Percentiles rank a stretch among this genome's conserved stretches.
phyloP scores from a whole-genome alignment of 768 basidiomycete genomes.

The Amanita rimosa region DNA sequence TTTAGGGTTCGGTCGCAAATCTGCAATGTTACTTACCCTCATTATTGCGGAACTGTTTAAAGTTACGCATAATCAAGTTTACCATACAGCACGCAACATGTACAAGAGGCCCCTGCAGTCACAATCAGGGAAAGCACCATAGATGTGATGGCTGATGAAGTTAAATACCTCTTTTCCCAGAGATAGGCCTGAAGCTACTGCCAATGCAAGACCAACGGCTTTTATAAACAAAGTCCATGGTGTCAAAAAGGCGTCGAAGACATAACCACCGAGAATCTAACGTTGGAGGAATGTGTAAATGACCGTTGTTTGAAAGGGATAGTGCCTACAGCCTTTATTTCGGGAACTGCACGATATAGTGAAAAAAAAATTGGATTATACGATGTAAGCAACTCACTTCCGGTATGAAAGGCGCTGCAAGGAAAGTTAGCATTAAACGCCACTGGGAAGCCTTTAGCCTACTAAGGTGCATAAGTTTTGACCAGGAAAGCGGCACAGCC shows the following conservation, averaged over 20 bases:
- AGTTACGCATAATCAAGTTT: conserved; percentile 52
- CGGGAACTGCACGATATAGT: conserved; percentile 39
- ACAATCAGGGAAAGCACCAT: conserved; percentile 1
- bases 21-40: conserved; percentile 38
- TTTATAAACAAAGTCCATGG: conserved; percentile 84
- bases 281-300: not conserved
- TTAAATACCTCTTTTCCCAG: conserved; percentile 66
- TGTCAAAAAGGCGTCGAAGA: conserved; percentile 79
- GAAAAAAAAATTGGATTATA: not conserved
- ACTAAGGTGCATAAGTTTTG: conserved; percentile 61
- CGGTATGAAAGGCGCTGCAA: conserved; percentile 63
- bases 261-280: conserved; percentile 75
- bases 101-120: conserved; percentile 61
- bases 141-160: conserved; percentile 4
- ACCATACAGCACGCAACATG: conserved; percentile 82
- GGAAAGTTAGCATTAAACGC: conserved; percentile 5
- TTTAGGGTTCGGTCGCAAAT: not conserved
- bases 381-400: conserved; percentile 39
- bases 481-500: conserved; percentile 56
- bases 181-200: conserved; percentile 78
- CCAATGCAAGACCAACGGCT: conserved; percentile 67
- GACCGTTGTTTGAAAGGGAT: not conserved
- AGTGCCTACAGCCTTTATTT: conserved; percentile 59
- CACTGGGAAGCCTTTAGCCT: conserved; percentile 14
- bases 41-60: conserved; percentile 63